Base-by-base conservation (phyloP, 768 basidiomycete genomes). In the Pleurotus sapidus region DNA sequence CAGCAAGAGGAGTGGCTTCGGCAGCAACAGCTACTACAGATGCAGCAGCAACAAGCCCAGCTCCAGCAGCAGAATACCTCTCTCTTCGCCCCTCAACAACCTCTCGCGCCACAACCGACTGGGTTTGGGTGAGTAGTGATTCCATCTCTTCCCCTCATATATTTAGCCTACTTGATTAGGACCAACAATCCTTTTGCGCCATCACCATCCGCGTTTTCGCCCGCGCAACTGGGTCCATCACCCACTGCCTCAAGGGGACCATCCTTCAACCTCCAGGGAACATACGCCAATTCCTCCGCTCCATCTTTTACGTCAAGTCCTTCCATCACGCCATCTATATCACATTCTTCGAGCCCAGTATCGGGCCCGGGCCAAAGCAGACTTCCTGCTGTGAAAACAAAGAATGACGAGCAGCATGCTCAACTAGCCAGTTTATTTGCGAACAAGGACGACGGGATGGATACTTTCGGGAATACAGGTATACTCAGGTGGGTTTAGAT, bases 101-200 rank as follows among this genome's bases (percentile, higher is more conserved):
- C 75, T 4, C 64, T 83, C 34, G 61, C 76, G 25, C 66, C 79
- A 0, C 87, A 92, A 60, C 84, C 87, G 4, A 93, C 91, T 6
- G 88, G 89, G 17, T 92, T 91, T 56, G 89, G 89, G 84, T 87
- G 64, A 25, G 85, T 34, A 34, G 11, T 70, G 45, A 34, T 15
- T 37, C 9, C 30, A 15, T 14, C 34, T 3, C 56, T 30, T 20
- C 23, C 8, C 18, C 47, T 25, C n/a, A 15, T 57, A 42, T 34
- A 38, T 42, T 25, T n/a, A 39, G 24, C 63, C 70, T 30, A 65
- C 70, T 23, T 34, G 4, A 70, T 61, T 63, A 92, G 93, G 7
- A 89, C 93, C 37, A 98, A 98, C 79, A 99, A 99, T 68, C 97
- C 97, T 0, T 98, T 99, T 65, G 95, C 94, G 0, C 81, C 78